Evolutionary conservation across 176 grass and related monocot genomes (phyloP), one percentile per base, ranked within the genome.

Genomic region (Dactylis glomerata): DNA sequence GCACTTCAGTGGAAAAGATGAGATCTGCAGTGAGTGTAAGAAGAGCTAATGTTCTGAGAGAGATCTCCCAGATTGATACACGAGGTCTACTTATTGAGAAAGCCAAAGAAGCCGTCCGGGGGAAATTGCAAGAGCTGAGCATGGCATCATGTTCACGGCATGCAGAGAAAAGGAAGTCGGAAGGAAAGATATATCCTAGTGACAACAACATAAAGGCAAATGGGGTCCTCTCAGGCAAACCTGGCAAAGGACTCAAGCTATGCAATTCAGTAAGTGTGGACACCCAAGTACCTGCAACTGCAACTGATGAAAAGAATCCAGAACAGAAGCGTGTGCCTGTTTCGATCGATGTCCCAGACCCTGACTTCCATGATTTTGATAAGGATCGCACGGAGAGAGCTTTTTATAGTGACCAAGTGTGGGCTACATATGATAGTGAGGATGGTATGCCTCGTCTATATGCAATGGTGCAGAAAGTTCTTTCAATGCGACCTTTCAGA

Each of bases 391-490:
- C 86, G 14, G 96, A 95, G 72, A 90, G 62, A 73, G 81, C 89
- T 85, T 98, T 98, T 84, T 87, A 92, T 84, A 74, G 75, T 51
- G 90, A 97, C 76, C 95, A 97, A 68, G 93, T 97, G 73, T 97
- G 95, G 95, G 95, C 95, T 68, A 82, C 89, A 24, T 95, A 97
- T 89, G 96, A 98, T 67, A 91, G 88, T 28, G 96, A 98, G 83
- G 96, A 98, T 92, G 96, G 96, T 63, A 98, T 98, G 96, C 96
- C 96, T 81, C 89, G 93, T 49, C 82, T 95, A 49, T 98, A 98
- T 83, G 89, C 90, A 52, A 91, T 98, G 83, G 92, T 98, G 34
- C 96, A 99, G 73, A 99, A 96, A 66, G 93, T 99, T 69, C 65
- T 96, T 83, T 95, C 96, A 57, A 72, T 88, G 76, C 90, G 77